A percentile compares a stretch with the other conserved stretches of the same genome.
Evolutionary conservation across 1,284 basidiomycete genomes (phyloP).

Genomic region (Sanghuangporus weigelae): DNA sequence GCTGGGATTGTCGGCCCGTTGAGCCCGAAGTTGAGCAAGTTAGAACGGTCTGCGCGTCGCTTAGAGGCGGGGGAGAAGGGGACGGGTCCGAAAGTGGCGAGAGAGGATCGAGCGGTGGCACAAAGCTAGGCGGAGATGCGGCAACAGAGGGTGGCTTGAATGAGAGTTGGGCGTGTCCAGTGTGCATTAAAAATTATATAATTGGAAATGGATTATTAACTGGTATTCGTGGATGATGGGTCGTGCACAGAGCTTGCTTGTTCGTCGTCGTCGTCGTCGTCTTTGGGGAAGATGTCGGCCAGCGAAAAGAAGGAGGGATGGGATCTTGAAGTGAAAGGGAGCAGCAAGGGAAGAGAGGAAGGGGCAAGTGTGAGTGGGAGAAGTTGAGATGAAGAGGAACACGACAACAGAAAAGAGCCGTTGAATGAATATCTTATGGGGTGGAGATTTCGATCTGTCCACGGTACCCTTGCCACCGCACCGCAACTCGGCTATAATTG

Average conservation of each 20-base stretch:
- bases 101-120: constrained; percentile 7
- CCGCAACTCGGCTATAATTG: neutral
- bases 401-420: constrained; percentile 3
- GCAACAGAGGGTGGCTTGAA: constrained; percentile 25
- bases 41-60: constrained; percentile 45
- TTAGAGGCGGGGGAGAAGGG: constrained; percentile 21
- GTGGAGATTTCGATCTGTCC: neutral
- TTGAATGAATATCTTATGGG: neutral
- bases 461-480: neutral
- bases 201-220: neutral
- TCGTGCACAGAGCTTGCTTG: neutral
- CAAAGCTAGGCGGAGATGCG: constrained; percentile 8
- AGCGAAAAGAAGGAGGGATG: constrained; percentile 1
- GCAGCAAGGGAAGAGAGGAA: neutral
- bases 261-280: neutral
- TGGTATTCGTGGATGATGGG: neutral
- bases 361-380: neutral
- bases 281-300: constrained; percentile 6
- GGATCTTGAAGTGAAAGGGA: neutral
- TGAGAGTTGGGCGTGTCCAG: constrained; percentile 30
- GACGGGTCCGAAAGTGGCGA: constrained; percentile 27
- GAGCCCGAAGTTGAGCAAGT: constrained; percentile 43
- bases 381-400: neutral
- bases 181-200: constrained; percentile 10
- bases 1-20: constrained; percentile 43